Percentiles rank a stretch among this genome's conserved stretches.
These are phyloP conservation scores for Globisporangium viniferum DNA, from an alignment of 352 stramenopile species.

Conservation along the genomic window DNA sequence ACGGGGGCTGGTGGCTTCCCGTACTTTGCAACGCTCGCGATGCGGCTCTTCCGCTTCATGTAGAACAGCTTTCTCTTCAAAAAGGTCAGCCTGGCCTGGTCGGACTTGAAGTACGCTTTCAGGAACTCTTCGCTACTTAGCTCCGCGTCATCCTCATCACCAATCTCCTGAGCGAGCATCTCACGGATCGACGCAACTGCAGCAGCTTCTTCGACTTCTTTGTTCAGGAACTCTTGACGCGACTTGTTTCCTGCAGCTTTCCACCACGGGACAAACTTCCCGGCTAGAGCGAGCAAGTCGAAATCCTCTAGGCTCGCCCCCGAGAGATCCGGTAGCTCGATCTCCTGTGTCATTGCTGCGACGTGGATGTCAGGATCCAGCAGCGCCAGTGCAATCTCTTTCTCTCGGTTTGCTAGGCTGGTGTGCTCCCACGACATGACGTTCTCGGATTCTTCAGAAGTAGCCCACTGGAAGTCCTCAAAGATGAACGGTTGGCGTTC, in stretches of 20 bases:
- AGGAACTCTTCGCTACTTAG: constrained; percentile 30
- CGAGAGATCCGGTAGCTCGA: constrained; percentile 55
- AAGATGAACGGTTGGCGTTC: constrained; percentile 45
- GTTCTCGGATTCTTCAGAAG: constrained; percentile 26
- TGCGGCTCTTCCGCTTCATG: constrained; percentile 36
- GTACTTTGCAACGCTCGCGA: constrained; percentile 36
- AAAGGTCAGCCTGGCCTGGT: constrained; percentile 36
- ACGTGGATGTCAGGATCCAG: constrained; percentile 57
- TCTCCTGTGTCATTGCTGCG: constrained; percentile 47
- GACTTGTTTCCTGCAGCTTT: constrained; percentile 37
- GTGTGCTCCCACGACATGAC: constrained; percentile 39
- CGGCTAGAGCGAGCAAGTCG: constrained; percentile 44
- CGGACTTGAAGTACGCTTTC: constrained; percentile 45
- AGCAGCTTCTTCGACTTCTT: constrained; percentile 45
- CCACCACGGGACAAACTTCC: constrained; percentile 64
- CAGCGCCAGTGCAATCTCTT: constrained; percentile 52
- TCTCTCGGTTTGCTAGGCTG: constrained; percentile 34
- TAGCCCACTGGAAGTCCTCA: constrained; percentile 35
- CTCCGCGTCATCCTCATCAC: background rate
- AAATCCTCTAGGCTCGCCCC: constrained; percentile 33
- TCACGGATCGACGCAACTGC: constrained; percentile 31
- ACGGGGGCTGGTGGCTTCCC: constrained; percentile 44
- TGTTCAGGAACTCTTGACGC: constrained; percentile 47
- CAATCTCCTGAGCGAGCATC: constrained; percentile 30
- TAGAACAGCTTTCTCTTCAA: constrained; percentile 51